phyloP scores from a whole-genome alignment of 2,329 filamentous ascomycete species.

The Penicillium capsulatum region DNA sequence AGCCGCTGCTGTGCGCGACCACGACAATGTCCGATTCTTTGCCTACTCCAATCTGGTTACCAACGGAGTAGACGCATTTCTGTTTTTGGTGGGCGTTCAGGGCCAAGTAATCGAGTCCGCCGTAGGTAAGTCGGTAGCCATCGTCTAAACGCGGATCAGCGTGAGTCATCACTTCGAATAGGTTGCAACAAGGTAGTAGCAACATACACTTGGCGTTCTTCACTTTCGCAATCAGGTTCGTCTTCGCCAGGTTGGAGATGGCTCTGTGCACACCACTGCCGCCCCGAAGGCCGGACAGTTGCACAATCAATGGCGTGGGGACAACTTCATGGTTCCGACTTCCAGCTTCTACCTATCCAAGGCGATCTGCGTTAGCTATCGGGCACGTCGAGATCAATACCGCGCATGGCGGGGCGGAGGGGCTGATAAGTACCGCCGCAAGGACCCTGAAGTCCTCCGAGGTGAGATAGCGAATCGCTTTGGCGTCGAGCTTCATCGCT shows the following conservation, averaged over 20 bases:
- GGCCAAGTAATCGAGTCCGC: conserved; percentile 95
- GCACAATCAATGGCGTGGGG: conserved; percentile 81
- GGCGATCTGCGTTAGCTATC: not conserved
- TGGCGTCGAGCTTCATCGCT: conserved; percentile 90
- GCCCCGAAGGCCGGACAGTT: conserved; percentile 74
- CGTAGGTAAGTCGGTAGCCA: conserved; percentile 93
- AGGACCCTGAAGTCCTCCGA: conserved; percentile 94
- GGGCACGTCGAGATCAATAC: not conserved
- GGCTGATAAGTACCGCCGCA: conserved; percentile 64
- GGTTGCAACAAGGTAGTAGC: conserved; percentile 3
- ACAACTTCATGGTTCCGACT: conserved; percentile 97
- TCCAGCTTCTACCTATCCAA: conserved; percentile 77
- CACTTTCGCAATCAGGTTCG: conserved; percentile 81
- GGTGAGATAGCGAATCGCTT: conserved; percentile 85
- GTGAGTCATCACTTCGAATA: conserved; percentile 8
- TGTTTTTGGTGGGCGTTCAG: conserved; percentile 81
- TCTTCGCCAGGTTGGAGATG: conserved; percentile 89
- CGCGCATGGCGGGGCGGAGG: conserved; percentile 23
- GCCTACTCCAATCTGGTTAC: conserved; percentile 89
- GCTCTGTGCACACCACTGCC: conserved; percentile 74
- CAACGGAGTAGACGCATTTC: conserved; percentile 82
- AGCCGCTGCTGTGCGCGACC: conserved; percentile 73
- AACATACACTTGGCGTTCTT: conserved; percentile 87
- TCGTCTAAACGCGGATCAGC: conserved; percentile 55
- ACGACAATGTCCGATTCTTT: conserved; percentile 98